These are phyloP conservation scores for Aquilaria agallochum DNA, from an alignment of 441 rosid species.

Conservation along the genomic window DNA sequence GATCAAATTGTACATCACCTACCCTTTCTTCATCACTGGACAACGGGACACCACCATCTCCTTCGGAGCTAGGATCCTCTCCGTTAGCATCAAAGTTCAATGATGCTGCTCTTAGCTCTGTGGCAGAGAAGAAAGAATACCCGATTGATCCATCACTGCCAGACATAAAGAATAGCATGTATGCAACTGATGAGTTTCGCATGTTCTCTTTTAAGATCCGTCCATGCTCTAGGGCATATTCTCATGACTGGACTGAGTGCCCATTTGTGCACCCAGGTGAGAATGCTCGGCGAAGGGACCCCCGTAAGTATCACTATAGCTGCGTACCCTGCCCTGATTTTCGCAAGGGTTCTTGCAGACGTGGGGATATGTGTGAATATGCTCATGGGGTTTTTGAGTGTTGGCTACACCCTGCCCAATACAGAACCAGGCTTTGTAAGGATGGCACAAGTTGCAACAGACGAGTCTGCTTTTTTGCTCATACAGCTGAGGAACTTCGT, in stretches of 20 bases:
- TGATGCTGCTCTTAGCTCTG: slow-evolving; percentile 14
- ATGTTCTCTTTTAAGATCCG: slow-evolving; percentile 59
- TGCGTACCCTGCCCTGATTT: slow-evolving; percentile 71
- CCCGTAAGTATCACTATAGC: slow-evolving; percentile 54
- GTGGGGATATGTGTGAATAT: slow-evolving; percentile 58
- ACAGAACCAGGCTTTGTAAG: slow-evolving; percentile 58
- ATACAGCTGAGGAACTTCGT: slow-evolving; percentile 44
- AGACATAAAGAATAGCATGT: slow-evolving; percentile 57
- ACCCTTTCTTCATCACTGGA: slow-evolving; percentile 29
- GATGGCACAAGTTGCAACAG: slow-evolving; percentile 54
- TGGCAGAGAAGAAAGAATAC: slow-evolving; percentile 46
- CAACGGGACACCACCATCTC: slow-evolving; percentile 33
- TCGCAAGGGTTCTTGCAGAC: slow-evolving; percentile 47
- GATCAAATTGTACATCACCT: slow-evolving; percentile 22
- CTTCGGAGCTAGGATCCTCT: slow-evolving; percentile 24
- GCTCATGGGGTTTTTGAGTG: slow-evolving; percentile 49
- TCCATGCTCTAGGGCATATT: slow-evolving; percentile 59
- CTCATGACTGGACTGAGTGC: slow-evolving; percentile 69
- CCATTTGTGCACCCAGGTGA: slow-evolving; percentile 67
- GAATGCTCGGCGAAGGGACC: slow-evolving; percentile 61
- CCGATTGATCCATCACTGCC: slow-evolving; percentile 54
- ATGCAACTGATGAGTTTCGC: slow-evolving; percentile 54
- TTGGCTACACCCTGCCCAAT: slow-evolving; percentile 36
- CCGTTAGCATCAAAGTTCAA: slow-evolving; percentile 25
- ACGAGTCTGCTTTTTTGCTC: slow-evolving; percentile 59